phyloP scores from a whole-genome alignment of 169 alveolate species.

The Eimeria acervulina region DNA sequence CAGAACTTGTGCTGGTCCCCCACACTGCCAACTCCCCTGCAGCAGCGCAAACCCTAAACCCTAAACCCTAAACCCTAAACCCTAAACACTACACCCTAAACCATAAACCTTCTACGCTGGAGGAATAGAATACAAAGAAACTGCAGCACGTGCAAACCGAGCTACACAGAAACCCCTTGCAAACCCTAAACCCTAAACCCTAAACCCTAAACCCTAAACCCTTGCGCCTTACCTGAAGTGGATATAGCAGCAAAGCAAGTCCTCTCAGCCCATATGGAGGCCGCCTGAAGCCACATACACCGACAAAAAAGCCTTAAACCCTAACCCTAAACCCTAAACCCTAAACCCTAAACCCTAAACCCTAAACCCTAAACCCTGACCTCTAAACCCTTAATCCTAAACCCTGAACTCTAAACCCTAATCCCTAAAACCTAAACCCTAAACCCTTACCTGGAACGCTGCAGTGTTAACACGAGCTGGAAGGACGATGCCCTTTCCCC shows the following conservation, averaged over 20 bases:
- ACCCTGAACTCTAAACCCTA: neutral
- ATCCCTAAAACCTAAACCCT: neutral
- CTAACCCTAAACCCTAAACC: slow-evolving; percentile 10
- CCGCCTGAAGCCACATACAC: neutral
- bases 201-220: neutral
- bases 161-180: neutral
- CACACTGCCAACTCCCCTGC: slow-evolving; percentile 47
- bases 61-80: neutral
- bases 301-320: neutral
- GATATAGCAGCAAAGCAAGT: slow-evolving; percentile 25
- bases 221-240: neutral
- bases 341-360: neutral
- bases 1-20: slow-evolving; percentile 8
- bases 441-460: slow-evolving; percentile 2
- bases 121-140: neutral
- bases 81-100: slow-evolving; percentile 6
- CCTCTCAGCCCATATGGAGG: slow-evolving; percentile 26
- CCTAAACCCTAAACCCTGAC: slow-evolving; percentile 33
- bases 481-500: neutral
- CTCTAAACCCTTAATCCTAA: neutral
- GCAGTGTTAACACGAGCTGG: neutral
- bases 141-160: neutral
- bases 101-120: neutral
- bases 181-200: slow-evolving; percentile 33
- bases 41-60: slow-evolving; percentile 2